These are phyloP conservation scores for Turritis glabra DNA, from an alignment of 345 rosid species.

Conservation along the genomic window DNA sequence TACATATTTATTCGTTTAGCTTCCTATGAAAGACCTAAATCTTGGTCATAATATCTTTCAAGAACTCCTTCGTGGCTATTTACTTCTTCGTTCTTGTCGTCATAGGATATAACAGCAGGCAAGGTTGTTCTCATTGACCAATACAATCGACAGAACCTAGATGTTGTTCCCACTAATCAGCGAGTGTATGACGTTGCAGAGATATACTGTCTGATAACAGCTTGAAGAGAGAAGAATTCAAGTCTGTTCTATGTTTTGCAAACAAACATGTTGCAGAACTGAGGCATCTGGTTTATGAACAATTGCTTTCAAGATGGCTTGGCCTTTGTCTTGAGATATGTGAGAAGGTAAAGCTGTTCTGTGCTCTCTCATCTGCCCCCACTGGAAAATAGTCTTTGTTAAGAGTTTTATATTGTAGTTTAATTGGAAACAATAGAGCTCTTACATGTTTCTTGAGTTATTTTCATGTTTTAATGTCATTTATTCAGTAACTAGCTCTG, in stretches of 20 bases:
- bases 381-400: too few relatives aligned
- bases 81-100: not conserved
- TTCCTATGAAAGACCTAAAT: not conserved
- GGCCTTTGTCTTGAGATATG: slow-evolving; percentile 14
- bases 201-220: not conserved
- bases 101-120: not conserved
- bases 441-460: not conserved
- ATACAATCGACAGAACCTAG: too few relatives aligned
- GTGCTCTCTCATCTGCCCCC: slow-evolving; percentile 4
- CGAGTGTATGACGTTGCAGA: not conserved
- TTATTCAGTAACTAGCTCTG: not conserved
- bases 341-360: slow-evolving; percentile 17
- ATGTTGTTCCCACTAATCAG: not conserved
- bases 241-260: not conserved
- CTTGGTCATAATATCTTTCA: not conserved
- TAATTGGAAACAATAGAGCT: slow-evolving; percentile 1
- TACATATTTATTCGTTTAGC: not conserved
- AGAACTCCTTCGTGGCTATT: not conserved
- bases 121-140: not conserved
- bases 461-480: slow-evolving; percentile 6
- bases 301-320: not conserved
- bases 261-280: not conserved
- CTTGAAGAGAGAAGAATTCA: not conserved
- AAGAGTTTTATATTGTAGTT: too few relatives aligned
- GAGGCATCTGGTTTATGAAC: slow-evolving; percentile 4